Percentiles rank a stretch among this genome's conserved stretches.
phyloP scores from a whole-genome alignment of 2,329 filamentous ascomycete genomes.

The Byssoonygena ceratinophila region DNA sequence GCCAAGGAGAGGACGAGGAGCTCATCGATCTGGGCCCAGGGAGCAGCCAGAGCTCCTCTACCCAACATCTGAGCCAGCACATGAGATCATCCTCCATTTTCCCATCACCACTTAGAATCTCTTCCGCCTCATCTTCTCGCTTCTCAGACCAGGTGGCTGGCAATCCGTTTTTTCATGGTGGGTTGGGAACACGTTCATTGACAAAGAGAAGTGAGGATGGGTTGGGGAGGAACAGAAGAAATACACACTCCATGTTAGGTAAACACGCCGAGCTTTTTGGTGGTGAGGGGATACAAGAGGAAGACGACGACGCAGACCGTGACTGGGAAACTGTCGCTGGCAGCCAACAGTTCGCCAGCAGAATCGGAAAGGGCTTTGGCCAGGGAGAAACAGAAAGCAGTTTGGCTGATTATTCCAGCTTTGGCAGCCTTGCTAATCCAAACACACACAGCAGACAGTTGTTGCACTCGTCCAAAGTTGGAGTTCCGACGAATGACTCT shows the following conservation, averaged over 20 bases:
- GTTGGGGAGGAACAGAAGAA: not conserved
- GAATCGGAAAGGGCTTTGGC: conserved; percentile 4
- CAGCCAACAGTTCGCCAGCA: conserved; percentile 16
- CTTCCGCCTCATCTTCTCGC: conserved; percentile 10
- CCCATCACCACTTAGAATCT: conserved; percentile 9
- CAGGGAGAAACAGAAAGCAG: conserved; percentile 19
- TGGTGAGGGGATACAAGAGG: conserved; percentile 79
- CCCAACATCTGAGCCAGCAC: conserved; percentile 14
- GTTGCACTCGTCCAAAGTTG: not conserved
- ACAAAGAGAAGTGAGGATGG: conserved; percentile 1
- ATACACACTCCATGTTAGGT: not conserved
- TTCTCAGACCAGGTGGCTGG: conserved; percentile 1
- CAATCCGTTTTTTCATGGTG: conserved; percentile 12
- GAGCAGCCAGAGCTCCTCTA: conserved; percentile 17
- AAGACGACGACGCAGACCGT: conserved; percentile 27
- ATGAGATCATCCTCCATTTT: conserved; percentile 12
- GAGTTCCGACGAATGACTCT: conserved; percentile 3
- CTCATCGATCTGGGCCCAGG: conserved; percentile 14
- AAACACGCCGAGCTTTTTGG: conserved; percentile 47
- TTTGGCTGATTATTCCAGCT: conserved; percentile 22
- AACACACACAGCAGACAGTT: conserved; percentile 2
- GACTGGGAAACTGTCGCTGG: conserved; percentile 24
- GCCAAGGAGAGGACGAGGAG: not conserved
- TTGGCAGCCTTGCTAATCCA: conserved; percentile 15
- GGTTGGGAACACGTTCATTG: conserved; percentile 2